A percentile compares a stretch with the other conserved stretches of the same genome.
Conservation (phyloP, 331 rosid species). For the Spiraea crenata region DNA sequence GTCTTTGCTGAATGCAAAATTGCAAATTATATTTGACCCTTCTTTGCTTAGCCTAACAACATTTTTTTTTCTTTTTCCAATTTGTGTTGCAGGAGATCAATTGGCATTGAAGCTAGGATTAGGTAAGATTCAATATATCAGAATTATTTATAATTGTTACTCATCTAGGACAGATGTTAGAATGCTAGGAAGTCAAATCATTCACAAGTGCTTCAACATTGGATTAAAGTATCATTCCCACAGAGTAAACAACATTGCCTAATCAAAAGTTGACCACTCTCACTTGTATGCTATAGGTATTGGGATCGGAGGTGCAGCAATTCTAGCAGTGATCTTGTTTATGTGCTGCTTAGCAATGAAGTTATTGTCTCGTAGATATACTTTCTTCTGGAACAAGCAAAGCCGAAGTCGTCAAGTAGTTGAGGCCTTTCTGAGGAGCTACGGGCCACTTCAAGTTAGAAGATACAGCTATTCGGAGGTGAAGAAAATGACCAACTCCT, state of each 20-base stretch:
- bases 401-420: neutral
- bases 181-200: neutral
- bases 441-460: slow-evolving; percentile 14
- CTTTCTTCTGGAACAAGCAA: slow-evolving; percentile 1
- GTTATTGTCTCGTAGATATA: neutral
- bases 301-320: slow-evolving; percentile 32
- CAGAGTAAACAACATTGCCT: no score
- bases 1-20: neutral
- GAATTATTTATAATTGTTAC: neutral
- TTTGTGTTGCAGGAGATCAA: neutral
- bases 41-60: neutral
- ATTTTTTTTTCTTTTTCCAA: neutral
- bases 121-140: slow-evolving; percentile 18
- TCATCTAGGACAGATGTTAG: neutral
- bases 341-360: slow-evolving; percentile 10
- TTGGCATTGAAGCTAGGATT: neutral
- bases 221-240: neutral
- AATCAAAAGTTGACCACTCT: neutral
- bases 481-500: slow-evolving; percentile 20
- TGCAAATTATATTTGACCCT: neutral
- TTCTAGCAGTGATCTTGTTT: slow-evolving; percentile 9
- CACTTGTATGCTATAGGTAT: slow-evolving; percentile 36
- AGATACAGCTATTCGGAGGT: slow-evolving; percentile 22
- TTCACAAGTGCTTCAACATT: neutral
- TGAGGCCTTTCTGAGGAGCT: slow-evolving; percentile 17